Conservation (phyloP, 257 asterid species). For the Solanum sitiens region DNA sequence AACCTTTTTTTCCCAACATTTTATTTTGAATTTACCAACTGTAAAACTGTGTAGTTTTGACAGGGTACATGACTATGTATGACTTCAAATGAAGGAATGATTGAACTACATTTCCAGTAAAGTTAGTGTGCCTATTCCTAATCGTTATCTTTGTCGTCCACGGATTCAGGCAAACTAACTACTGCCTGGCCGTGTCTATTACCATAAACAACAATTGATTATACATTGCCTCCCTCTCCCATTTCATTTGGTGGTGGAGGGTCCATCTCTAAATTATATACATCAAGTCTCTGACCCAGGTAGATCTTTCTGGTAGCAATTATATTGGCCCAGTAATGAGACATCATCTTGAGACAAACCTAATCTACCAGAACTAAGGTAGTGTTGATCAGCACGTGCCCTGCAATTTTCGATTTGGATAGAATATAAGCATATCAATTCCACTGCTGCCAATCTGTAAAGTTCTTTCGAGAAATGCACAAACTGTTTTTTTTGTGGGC, state of each 20-base stretch:
- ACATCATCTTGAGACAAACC: slow-evolving; percentile 59
- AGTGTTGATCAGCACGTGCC: slow-evolving; percentile 50
- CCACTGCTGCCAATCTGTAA: background rate
- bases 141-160: background rate
- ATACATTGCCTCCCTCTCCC: background rate
- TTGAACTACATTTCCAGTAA: background rate
- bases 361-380: slow-evolving; percentile 59
- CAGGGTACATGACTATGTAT: background rate
- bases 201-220: background rate
- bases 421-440: slow-evolving; percentile 7
- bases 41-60: background rate
- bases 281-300: slow-evolving; percentile 4
- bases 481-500: background rate
- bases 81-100: background rate
- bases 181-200: background rate
- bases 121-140: background rate
- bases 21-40: background rate
- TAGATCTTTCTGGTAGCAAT: slow-evolving; percentile 20
- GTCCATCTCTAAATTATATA: background rate
- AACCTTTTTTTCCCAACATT: background rate
- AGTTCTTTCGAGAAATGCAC: background rate
- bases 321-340: slow-evolving; percentile 39
- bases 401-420: slow-evolving; percentile 28
- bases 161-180: background rate
- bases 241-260: background rate